Evolutionary conservation across 2,329 filamentous ascomycete species (phyloP).

Genomic region (Paecilomyces formosus): DNA sequence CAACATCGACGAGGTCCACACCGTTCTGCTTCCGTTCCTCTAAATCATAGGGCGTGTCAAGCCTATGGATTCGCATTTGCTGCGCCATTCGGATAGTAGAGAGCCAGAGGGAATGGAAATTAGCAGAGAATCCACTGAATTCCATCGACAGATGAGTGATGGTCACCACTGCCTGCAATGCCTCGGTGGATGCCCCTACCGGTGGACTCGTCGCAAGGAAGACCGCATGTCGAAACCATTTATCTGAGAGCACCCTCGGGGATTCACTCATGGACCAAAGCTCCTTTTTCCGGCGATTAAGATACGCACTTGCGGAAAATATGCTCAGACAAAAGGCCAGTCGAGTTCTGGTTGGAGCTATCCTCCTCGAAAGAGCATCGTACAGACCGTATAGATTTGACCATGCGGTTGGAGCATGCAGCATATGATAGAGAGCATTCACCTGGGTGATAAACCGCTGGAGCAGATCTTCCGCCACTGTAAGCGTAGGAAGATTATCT

Average conservation of each 20-base stretch:
- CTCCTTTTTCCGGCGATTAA: background rate
- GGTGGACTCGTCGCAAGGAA: background rate
- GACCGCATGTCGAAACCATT: background rate
- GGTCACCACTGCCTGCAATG: background rate
- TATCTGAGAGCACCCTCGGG: background rate
- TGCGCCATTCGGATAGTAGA: background rate
- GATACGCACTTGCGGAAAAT: background rate
- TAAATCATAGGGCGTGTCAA: background rate
- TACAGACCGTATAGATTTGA: background rate
- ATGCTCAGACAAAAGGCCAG: background rate
- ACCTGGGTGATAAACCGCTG: background rate
- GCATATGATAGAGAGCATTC: background rate
- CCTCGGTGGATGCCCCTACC: background rate
- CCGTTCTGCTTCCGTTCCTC: background rate
- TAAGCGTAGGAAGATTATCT: background rate
- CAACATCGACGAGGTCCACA: background rate
- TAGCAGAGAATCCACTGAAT: background rate
- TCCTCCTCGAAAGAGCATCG: background rate
- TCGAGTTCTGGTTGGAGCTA: background rate
- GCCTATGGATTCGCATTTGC: background rate
- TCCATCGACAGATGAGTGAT: background rate
- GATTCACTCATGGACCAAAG: background rate
- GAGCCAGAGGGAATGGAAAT: background rate
- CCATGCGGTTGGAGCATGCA: background rate
- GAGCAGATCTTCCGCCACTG: background rate